Percentiles rank a stretch among this genome's conserved stretches.
phyloP scores from a whole-genome alignment of 352 stramenopile species.

The Phytophthora chlamydospora region DNA sequence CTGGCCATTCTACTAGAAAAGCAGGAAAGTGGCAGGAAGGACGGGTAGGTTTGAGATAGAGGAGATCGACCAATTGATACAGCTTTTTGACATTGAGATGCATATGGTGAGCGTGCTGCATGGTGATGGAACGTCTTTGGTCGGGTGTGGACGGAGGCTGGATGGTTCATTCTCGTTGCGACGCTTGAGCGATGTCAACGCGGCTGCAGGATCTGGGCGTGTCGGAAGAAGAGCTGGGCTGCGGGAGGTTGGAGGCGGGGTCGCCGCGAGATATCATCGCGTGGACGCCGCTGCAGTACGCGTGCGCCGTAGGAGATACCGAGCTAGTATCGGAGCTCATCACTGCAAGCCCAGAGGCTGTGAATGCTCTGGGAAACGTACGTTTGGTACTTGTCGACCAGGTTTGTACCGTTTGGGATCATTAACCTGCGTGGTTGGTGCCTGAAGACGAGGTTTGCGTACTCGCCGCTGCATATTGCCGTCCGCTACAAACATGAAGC shows the following conservation, averaged over 20 bases:
- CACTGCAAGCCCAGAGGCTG: slow-evolving; percentile 20
- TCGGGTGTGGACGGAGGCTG: not conserved
- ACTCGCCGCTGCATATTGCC: slow-evolving; percentile 74
- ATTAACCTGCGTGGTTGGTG: not conserved
- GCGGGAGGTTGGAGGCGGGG: slow-evolving; percentile 52
- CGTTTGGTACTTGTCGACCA: not conserved
- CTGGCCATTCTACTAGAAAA: slow-evolving; percentile 76
- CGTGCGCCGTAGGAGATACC: slow-evolving; percentile 68
- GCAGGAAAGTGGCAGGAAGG: not conserved
- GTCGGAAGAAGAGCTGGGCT: slow-evolving; percentile 28
- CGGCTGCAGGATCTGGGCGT: slow-evolving; percentile 48
- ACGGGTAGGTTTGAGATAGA: not conserved
- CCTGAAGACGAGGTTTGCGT: slow-evolving; percentile 60
- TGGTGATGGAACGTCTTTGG: not conserved
- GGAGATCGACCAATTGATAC: slow-evolving; percentile 4
- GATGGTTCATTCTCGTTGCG: slow-evolving; percentile 1
- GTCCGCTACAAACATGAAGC: slow-evolving; percentile 60
- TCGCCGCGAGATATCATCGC: slow-evolving; percentile 58
- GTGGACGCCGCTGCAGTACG: slow-evolving; percentile 84
- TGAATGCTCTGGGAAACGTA: slow-evolving; percentile 30
- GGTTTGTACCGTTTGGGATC: not conserved
- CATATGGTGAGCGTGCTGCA: no score
- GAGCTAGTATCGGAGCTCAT: slow-evolving; percentile 49
- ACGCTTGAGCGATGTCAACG: slow-evolving; percentile 26
- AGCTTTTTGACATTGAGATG: not conserved